These are phyloP conservation scores for Citrus trifoliata DNA, from an alignment of 345 rosid species.

Conservation along the genomic window DNA sequence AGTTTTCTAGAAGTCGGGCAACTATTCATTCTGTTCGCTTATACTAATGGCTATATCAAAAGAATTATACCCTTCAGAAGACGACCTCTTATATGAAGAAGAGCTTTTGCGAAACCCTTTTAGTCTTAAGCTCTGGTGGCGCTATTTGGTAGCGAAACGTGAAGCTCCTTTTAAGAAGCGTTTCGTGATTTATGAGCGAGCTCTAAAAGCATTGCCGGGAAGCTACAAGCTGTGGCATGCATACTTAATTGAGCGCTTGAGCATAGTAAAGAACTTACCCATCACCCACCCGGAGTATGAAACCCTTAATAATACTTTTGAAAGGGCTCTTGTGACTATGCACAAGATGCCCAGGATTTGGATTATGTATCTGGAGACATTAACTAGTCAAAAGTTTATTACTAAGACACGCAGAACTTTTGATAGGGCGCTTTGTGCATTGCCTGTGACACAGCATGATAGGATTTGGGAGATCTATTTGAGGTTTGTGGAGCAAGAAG, in stretches of 20 bases:
- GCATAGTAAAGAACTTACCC: constrained; percentile 66
- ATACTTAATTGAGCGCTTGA: constrained; percentile 75
- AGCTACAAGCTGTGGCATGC: constrained; percentile 92
- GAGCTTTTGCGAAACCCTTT: constrained; percentile 86
- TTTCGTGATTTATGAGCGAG: constrained; percentile 75
- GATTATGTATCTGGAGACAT: constrained; percentile 72
- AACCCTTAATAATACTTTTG: constrained; percentile 81
- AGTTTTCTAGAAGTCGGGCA: not conserved
- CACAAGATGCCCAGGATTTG: constrained; percentile 95
- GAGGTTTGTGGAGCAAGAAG: constrained; percentile 79
- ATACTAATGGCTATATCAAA: constrained; percentile 56
- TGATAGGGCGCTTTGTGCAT: constrained; percentile 83
- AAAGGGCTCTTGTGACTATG: constrained; percentile 84
- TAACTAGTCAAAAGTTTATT: constrained; percentile 61
- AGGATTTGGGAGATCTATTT: constrained; percentile 90
- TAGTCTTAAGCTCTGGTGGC: constrained; percentile 93
- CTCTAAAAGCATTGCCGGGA: constrained; percentile 83
- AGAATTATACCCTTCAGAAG: constrained; percentile 82
- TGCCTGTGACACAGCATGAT: constrained; percentile 91
- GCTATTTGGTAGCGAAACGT: constrained; percentile 68
- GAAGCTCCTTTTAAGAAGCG: constrained; percentile 73
- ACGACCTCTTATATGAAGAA: constrained; percentile 81
- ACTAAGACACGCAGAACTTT: constrained; percentile 58
- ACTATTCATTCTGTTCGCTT: not conserved
- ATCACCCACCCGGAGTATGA: constrained; percentile 65